Evolutionary conservation across 305 asterid species (phyloP), one percentile per base, ranked within the genome.

Genomic region (Fraxinus sp.): DNA sequence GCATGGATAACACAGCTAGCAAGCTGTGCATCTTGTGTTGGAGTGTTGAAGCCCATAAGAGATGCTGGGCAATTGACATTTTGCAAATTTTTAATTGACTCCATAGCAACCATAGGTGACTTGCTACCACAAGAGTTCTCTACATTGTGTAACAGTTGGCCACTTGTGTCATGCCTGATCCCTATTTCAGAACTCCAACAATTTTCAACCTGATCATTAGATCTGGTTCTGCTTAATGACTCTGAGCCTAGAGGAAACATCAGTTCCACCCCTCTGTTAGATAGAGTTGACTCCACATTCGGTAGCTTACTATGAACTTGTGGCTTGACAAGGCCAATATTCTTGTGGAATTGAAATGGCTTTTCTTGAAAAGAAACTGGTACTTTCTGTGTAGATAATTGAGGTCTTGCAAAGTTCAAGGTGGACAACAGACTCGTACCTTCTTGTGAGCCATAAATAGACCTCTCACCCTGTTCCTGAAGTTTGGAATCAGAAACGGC

Each of bases 401-500:
- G 91, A 82, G 90, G 84, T 55, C 87, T 88, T 85, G 87, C 89
- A 80, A 89, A 81, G 88, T 90, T 90, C 86, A 89, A 83, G 33
- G 91, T 84, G 74, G 89, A 86, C 77, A 92, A 90, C 36, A 88
- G 91, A 79, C 85, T 77, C 64, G 84, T 81, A 81, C 88, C 92
- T 76, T 91, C 92, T 84, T 83, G 93, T 52, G 93, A 88, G 80
- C 88, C 85, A 72, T 81, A 87, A 82, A 85, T 87, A 84, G 91
- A 88, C 79, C 83, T 77, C 28, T 87, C 86, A 80, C 87, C 92
- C 81, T 90, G 93, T 83, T 90, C 95, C 77, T 89, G 93, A 84
- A 93, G 94, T 89, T 86, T 90, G 83, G 94, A 91, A 87, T 93
- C 97, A 84, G 95, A 93, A 85, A 88, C 86, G 81, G 91, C 93